phyloP scores from a whole-genome alignment of 805 yeast genomes.

The Komagataella kurtzmanii region DNA sequence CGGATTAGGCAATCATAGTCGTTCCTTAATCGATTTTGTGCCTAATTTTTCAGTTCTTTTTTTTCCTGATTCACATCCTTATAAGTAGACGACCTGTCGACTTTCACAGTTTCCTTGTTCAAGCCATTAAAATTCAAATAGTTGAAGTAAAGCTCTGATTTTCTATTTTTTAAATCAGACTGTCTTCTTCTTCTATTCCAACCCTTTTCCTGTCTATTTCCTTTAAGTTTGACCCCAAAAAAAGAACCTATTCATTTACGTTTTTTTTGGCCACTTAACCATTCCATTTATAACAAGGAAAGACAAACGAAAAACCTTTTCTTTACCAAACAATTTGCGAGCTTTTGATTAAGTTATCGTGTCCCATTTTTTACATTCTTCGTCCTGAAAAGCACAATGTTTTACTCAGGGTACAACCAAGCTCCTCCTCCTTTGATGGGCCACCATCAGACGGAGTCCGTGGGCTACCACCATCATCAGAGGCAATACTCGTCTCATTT shows the following conservation, averaged over 20 bases:
- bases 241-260: not conserved
- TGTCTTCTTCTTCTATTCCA: not conserved
- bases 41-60: not conserved
- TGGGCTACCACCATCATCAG: not conserved
- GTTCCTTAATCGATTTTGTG: not conserved
- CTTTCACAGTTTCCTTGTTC: not conserved
- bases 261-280: not conserved
- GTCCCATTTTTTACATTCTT: conserved; percentile 1
- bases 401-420: not conserved
- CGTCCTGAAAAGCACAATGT: not conserved
- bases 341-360: conserved; percentile 31
- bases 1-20: not conserved
- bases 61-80: not conserved
- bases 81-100: not conserved
- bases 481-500: not conserved
- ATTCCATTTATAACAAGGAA: not conserved
- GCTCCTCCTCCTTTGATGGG: not conserved
- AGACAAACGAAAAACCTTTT: not conserved
- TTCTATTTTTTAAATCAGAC: not conserved
- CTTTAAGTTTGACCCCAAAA: not conserved
- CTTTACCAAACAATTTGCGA: conserved; percentile 10
- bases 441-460: not conserved
- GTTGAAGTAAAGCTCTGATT: not conserved
- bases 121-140: not conserved
- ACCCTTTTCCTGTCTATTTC: not conserved